phyloP scores from a whole-genome alignment of 2,329 filamentous ascomycete genomes.

The Epichloe brachyelytri region DNA sequence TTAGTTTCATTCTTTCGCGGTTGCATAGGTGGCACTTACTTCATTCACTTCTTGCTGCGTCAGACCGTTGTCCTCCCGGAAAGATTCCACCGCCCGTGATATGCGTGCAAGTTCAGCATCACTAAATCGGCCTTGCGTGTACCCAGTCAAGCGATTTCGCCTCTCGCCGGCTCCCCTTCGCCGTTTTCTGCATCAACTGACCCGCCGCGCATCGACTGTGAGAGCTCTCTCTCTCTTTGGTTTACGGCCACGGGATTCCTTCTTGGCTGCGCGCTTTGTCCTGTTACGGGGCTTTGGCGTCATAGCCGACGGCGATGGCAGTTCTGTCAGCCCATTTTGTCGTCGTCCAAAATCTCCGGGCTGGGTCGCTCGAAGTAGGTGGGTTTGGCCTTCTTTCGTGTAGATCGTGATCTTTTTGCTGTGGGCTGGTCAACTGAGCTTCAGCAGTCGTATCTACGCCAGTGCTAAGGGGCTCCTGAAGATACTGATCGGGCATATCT shows the following conservation, averaged over 20 bases:
- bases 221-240: conserved; percentile 9
- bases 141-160: conserved; percentile 15
- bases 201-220: conserved; percentile 13
- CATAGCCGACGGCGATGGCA: conserved; percentile 22
- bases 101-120: conserved; percentile 30
- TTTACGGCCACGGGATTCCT: conserved; percentile 9
- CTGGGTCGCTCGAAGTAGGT: conserved; percentile 27
- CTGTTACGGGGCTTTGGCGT: conserved; percentile 18
- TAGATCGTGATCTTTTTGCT: conserved; percentile 19
- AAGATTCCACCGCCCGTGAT: conserved; percentile 28
- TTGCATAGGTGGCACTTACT: conserved; percentile 17
- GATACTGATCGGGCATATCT: conserved; percentile 4
- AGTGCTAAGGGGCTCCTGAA: conserved; percentile 1
- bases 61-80: conserved; percentile 29
- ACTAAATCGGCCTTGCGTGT: conserved; percentile 29
- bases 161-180: conserved; percentile 7
- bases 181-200: conserved; percentile 10
- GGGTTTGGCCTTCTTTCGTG: conserved; percentile 35
- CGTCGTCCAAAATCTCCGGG: conserved; percentile 9
- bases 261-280: conserved; percentile 17
- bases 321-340: conserved; percentile 10
- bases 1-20: conserved; percentile 5
- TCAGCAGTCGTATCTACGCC: conserved; percentile 3
- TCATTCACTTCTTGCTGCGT: conserved; percentile 34
- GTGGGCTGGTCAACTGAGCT: conserved; percentile 2